Percentiles rank a stretch among this genome's conserved stretches.
Conservation (phyloP, 1,284 basidiomycete species). For the Vanrija sp. region DNA sequence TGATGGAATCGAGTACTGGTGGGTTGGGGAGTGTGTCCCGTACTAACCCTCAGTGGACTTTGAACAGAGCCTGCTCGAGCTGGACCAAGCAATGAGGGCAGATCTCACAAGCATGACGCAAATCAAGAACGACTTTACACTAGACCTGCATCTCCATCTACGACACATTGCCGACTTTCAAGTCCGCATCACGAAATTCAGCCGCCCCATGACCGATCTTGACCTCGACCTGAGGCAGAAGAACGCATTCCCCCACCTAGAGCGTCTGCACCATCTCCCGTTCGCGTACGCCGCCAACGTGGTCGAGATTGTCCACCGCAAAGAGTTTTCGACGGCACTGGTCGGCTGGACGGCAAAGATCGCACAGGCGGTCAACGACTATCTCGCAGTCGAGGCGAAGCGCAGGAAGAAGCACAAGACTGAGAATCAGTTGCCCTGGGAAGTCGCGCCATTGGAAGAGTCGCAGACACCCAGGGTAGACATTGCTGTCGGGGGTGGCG, state of each 20-base stretch:
- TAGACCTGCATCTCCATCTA: constrained; percentile 62
- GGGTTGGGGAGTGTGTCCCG: neutral
- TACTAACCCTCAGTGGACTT: constrained; percentile 11
- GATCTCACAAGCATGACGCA: constrained; percentile 38
- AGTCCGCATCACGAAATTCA: constrained; percentile 67
- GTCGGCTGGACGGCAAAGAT: constrained; percentile 71
- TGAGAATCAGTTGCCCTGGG: constrained; percentile 75
- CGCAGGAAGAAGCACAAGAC: constrained; percentile 71
- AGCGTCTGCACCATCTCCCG: constrained; percentile 80
- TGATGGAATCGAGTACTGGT: constrained; percentile 19
- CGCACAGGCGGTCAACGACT: constrained; percentile 73
- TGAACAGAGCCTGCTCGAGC: constrained; percentile 27
- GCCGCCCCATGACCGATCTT: constrained; percentile 59
- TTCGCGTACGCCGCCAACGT: constrained; percentile 91
- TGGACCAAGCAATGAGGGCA: constrained; percentile 44
- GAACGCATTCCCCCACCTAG: constrained; percentile 84
- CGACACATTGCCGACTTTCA: constrained; percentile 71
- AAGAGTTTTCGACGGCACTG: constrained; percentile 75
- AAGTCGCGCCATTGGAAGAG: constrained; percentile 50
- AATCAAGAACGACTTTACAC: constrained; percentile 67
- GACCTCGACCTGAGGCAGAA: constrained; percentile 62
- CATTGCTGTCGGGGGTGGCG: constrained; percentile 61
- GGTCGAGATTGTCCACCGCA: constrained; percentile 82
- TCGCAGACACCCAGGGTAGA: constrained; percentile 60
- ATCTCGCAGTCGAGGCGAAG: constrained; percentile 66